A percentile compares a stretch with the other conserved stretches of the same genome.
These are phyloP conservation scores for Fusarium incarnatum DNA, from an alignment of 2,329 filamentous ascomycete species.

Conservation along the genomic window DNA sequence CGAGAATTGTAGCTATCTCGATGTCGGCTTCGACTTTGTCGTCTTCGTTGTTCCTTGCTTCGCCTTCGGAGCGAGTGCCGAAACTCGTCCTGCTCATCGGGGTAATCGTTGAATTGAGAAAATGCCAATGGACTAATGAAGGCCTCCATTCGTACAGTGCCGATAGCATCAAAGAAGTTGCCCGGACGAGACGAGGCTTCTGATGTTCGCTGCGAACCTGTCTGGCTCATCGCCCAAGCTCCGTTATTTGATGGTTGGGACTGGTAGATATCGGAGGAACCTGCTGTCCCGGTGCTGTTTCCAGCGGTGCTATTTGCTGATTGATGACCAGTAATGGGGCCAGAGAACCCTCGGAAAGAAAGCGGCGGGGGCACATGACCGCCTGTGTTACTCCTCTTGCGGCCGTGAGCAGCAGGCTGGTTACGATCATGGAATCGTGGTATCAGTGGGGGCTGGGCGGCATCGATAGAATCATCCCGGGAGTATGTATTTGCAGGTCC, in stretches of 20 bases:
- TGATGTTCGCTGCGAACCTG: constrained; percentile 63
- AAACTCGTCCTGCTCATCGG: constrained; percentile 64
- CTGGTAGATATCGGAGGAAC: constrained; percentile 71
- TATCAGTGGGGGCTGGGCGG: constrained; percentile 78
- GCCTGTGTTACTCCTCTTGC: constrained; percentile 91
- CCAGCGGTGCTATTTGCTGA: constrained; percentile 68
- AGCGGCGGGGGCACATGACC: constrained; percentile 76
- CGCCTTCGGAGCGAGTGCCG: constrained; percentile 61
- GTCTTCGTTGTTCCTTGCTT: constrained; percentile 66
- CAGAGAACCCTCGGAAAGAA: constrained; percentile 83
- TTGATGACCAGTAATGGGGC: constrained; percentile 59
- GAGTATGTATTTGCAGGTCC: constrained; percentile 52
- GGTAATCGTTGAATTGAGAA: constrained; percentile 59
- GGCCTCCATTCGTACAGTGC: constrained; percentile 95
- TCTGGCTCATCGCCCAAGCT: constrained; percentile 60
- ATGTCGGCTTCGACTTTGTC: constrained; percentile 65
- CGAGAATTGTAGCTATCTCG: constrained; percentile 64
- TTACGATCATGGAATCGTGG: constrained; percentile 74
- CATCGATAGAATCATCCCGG: constrained; percentile 65
- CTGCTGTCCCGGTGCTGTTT: constrained; percentile 67
- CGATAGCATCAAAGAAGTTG: constrained; percentile 87
- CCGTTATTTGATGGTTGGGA: constrained; percentile 61
- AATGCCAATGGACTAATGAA: constrained; percentile 79
- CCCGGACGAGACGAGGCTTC: constrained; percentile 65
- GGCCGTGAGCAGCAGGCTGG: constrained; percentile 69